Percentiles rank a stretch among this genome's conserved stretches.
These are phyloP conservation scores for Sporothrix schenckii DNA, from an alignment of 2,329 filamentous ascomycete genomes.

Conservation along the genomic window DNA sequence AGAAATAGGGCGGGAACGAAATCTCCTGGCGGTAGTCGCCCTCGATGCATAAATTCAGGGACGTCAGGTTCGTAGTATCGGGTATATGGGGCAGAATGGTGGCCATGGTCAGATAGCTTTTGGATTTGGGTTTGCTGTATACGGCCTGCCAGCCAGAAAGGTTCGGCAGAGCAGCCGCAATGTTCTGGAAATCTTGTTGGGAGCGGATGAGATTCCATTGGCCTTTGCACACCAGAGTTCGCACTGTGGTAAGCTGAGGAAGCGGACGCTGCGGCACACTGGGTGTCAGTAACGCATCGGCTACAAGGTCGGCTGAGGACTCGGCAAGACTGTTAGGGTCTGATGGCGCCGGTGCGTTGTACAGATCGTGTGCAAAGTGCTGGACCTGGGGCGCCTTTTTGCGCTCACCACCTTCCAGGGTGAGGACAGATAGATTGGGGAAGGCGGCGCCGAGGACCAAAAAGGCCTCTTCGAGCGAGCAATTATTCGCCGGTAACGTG, in stretches of 20 bases:
- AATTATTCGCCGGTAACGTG: constrained; percentile 65
- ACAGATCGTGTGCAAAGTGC: constrained; percentile 50
- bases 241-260: constrained; percentile 56
- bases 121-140: constrained; percentile 72
- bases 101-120: constrained; percentile 72
- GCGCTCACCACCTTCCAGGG: constrained; percentile 74
- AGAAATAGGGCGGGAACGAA: constrained; percentile 61
- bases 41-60: constrained; percentile 70
- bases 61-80: constrained; percentile 53
- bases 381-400: constrained; percentile 72
- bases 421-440: constrained; percentile 65
- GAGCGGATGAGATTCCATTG: constrained; percentile 76
- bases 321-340: neutral
- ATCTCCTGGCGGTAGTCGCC: constrained; percentile 70
- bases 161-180: constrained; percentile 66
- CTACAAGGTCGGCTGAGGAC: neutral
- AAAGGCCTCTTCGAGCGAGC: constrained; percentile 71
- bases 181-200: constrained; percentile 62
- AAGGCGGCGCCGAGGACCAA: constrained; percentile 62
- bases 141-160: constrained; percentile 65
- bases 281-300: neutral
- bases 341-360: neutral
- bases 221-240: constrained; percentile 71
- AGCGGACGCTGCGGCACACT: constrained; percentile 35
- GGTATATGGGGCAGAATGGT: constrained; percentile 63